A percentile compares a stretch with the other conserved stretches of the same genome.
Evolutionary conservation across 2,329 filamentous ascomycete species (phyloP).

Genomic region (Paecilomyces sp.): DNA sequence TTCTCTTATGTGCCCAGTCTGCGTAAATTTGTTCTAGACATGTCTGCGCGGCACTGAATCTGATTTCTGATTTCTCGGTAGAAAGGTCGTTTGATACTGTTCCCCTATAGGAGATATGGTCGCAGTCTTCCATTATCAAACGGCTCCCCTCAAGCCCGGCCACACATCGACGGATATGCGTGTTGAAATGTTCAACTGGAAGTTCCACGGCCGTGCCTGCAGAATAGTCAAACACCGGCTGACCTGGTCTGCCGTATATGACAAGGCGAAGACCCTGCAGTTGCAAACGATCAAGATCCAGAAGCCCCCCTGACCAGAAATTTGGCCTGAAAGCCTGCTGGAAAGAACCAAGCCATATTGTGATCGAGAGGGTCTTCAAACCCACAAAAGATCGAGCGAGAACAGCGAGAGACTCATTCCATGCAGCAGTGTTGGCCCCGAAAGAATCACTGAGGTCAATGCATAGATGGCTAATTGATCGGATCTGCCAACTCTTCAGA

Average conservation of each 20-base stretch:
- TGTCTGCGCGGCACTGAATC: background rate
- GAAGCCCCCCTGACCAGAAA: background rate
- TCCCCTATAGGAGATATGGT: background rate
- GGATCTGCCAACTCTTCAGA: background rate
- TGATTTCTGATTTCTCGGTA: background rate
- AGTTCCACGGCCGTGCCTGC: background rate
- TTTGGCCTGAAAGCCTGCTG: background rate
- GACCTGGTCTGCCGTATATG: background rate
- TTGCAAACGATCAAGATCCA: background rate
- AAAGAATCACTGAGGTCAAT: background rate
- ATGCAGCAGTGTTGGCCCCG: background rate
- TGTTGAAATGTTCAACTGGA: background rate
- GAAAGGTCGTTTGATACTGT: background rate
- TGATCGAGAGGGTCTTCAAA: background rate
- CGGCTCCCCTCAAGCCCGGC: background rate
- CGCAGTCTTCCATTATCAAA: background rate
- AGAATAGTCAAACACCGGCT: background rate
- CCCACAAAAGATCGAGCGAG: background rate
- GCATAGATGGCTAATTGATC: background rate
- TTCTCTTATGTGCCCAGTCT: background rate
- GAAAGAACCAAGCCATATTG: background rate
- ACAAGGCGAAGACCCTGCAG: background rate
- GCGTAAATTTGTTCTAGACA: background rate
- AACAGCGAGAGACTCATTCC: background rate
- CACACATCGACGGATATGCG: background rate